A percentile compares a stretch with the other conserved stretches of the same genome.
Conservation (phyloP, 805 yeast genomes). For the Pichia pseudocactophila region DNA sequence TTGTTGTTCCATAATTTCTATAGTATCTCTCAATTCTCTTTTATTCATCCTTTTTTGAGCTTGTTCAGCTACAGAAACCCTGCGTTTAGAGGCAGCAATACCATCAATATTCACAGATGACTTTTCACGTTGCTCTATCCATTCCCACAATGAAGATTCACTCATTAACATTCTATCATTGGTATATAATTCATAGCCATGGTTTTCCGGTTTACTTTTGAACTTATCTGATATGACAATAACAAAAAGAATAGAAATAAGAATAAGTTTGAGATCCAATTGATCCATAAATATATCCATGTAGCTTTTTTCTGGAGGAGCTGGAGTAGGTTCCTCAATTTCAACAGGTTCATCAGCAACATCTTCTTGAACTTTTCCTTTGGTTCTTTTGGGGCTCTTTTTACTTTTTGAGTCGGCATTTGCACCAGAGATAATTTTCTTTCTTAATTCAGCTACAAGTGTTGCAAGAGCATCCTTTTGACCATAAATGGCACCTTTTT, state of each 20-base stretch:
- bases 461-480: conserved; percentile 52
- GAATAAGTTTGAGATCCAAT: conserved; percentile 17
- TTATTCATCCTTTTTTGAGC: conserved; percentile 17
- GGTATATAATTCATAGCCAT: conserved; percentile 8
- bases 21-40: conserved; percentile 40
- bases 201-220: neutral
- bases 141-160: conserved; percentile 62
- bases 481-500: conserved; percentile 65
- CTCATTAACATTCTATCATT: conserved; percentile 33
- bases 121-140: conserved; percentile 39
- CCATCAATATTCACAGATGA: neutral
- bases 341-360: conserved; percentile 4
- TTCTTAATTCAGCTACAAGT: conserved; percentile 39
- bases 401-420: conserved; percentile 21
- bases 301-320: conserved; percentile 8
- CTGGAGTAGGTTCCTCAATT: conserved; percentile 3
- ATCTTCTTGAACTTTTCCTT: conserved; percentile 8
- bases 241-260: conserved; percentile 16
- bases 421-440: conserved; percentile 23
- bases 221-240: conserved; percentile 16
- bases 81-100: no score
- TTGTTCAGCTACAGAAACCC: neutral
- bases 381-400: conserved; percentile 6
- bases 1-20: conserved; percentile 35
- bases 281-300: conserved; percentile 15